Evolutionary conservation across 2,329 filamentous ascomycete genomes (phyloP).

Genomic region (Penicillium palitans): DNA sequence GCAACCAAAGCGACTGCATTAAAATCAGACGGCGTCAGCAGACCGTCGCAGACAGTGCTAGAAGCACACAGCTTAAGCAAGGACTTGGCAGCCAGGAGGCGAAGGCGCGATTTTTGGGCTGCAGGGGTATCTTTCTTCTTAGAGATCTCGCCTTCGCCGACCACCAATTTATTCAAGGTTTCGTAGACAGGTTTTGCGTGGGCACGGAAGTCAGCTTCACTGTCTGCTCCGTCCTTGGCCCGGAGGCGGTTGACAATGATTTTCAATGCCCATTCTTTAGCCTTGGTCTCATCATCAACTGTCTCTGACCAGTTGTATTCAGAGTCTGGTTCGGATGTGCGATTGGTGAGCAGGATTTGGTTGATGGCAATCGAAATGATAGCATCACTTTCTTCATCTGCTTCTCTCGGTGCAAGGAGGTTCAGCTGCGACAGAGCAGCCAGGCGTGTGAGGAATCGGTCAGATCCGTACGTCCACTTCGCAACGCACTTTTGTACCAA

Average conservation of each 20-base stretch:
- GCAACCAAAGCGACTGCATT: slow-evolving; percentile 77
- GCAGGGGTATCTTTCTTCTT: slow-evolving; percentile 73
- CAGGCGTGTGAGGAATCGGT: slow-evolving; percentile 67
- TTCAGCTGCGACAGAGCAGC: slow-evolving; percentile 65
- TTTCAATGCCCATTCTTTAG: slow-evolving; percentile 81
- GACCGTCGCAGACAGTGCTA: slow-evolving; percentile 69
- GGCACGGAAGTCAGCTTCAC: slow-evolving; percentile 48
- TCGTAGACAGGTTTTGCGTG: slow-evolving; percentile 69
- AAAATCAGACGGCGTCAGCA: slow-evolving; percentile 72
- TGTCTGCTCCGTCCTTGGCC: slow-evolving; percentile 55
- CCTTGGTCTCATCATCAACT: slow-evolving; percentile 76
- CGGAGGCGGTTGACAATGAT: slow-evolving; percentile 84
- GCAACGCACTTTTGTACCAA: slow-evolving; percentile 74
- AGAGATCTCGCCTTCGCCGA: slow-evolving; percentile 75
- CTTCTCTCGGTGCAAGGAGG: slow-evolving; percentile 69
- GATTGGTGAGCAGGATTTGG: slow-evolving; percentile 70
- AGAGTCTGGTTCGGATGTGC: slow-evolving; percentile 55
- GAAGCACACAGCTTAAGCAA: slow-evolving; percentile 80
- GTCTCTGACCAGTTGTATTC: slow-evolving; percentile 67
- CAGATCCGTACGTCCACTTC: slow-evolving; percentile 69
- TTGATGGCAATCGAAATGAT: slow-evolving; percentile 77
- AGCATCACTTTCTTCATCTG: slow-evolving; percentile 71
- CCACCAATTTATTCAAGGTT: slow-evolving; percentile 74
- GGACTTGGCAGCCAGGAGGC: slow-evolving; percentile 76
- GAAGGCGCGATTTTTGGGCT: slow-evolving; percentile 75